Percentiles rank a stretch among this genome's conserved stretches.
phyloP scores from a whole-genome alignment of 2,329 filamentous ascomycete species.

The Cadophora luteo-olivacea region DNA sequence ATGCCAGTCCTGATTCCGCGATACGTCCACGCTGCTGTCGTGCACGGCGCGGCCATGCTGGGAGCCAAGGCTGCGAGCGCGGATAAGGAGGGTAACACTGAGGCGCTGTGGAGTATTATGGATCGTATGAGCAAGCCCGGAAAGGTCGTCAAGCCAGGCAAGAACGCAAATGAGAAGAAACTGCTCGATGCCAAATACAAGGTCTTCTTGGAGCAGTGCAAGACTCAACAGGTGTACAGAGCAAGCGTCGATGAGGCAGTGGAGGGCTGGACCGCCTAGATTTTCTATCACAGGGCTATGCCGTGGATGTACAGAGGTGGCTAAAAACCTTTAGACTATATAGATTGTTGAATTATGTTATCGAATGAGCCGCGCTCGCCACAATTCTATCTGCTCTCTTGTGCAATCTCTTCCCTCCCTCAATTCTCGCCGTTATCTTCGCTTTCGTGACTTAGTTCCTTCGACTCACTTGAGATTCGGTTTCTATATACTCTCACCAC shows the following conservation, averaged over 20 bases:
- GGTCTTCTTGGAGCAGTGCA: conserved; percentile 93
- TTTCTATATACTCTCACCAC: too few relatives aligned
- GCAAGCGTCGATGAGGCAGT: conserved; percentile 73
- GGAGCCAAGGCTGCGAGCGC: conserved; percentile 95
- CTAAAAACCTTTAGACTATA: background rate
- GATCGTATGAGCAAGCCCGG: conserved; percentile 96
- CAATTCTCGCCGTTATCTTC: background rate
- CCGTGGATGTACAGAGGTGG: background rate
- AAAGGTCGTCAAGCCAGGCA: conserved; percentile 78
- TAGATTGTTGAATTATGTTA: background rate
- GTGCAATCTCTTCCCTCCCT: background rate
- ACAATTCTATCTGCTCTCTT: too few relatives aligned
- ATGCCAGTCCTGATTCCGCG: conserved; percentile 94
- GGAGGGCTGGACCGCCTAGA: conserved; percentile 47
- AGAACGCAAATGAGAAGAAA: conserved; percentile 75
- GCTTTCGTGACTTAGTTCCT: too few relatives aligned
- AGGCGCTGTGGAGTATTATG: conserved; percentile 96
- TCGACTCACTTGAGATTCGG: too few relatives aligned
- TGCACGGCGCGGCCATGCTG: conserved; percentile 98
- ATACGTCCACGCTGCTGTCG: conserved; percentile 94
- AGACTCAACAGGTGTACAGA: conserved; percentile 83
- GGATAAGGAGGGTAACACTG: conserved; percentile 76
- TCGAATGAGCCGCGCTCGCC: too few relatives aligned
- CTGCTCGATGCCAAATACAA: conserved; percentile 89
- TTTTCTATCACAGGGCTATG: background rate